Evolutionary conservation across 371 early-diverging fungal genomes (phyloP).

Genomic region (Apophysomyces variabilis): DNA sequence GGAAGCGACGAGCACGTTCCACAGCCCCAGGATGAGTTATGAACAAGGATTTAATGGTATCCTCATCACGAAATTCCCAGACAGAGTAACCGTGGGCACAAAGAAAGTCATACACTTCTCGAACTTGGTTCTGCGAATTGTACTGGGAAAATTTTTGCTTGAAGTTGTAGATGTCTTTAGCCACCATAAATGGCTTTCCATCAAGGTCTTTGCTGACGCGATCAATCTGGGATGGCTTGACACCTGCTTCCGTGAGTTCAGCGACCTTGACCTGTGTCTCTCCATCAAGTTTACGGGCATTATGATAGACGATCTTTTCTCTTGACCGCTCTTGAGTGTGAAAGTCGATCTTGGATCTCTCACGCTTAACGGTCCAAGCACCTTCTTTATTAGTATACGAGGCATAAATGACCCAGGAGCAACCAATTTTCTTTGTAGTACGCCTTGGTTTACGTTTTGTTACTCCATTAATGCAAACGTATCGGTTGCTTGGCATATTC

Average conservation of each 20-base stretch:
- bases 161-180: constrained; percentile 12
- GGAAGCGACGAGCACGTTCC: not conserved
- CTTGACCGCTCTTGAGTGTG: too few relatives aligned
- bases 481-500: too few relatives aligned
- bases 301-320: too few relatives aligned
- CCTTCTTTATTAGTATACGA: not conserved
- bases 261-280: too few relatives aligned
- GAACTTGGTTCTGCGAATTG: too few relatives aligned
- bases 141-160: too few relatives aligned
- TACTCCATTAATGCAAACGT: not conserved
- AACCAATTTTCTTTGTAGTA: not conserved
- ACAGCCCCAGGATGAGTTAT: not conserved
- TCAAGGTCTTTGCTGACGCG: not conserved
- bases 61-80: not conserved
- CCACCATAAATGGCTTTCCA: not conserved
- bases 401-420: not conserved
- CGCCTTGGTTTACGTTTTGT: constrained; percentile 3
- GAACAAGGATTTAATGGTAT: too few relatives aligned
- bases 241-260: too few relatives aligned
- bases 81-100: not conserved
- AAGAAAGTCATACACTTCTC: not conserved
- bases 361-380: not conserved
- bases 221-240: not conserved
- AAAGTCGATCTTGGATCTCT: too few relatives aligned
- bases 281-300: too few relatives aligned